These are phyloP conservation scores for Gilbertella persicaria DNA, from an alignment of 371 early-diverging fungal species.

Conservation along the genomic window DNA sequence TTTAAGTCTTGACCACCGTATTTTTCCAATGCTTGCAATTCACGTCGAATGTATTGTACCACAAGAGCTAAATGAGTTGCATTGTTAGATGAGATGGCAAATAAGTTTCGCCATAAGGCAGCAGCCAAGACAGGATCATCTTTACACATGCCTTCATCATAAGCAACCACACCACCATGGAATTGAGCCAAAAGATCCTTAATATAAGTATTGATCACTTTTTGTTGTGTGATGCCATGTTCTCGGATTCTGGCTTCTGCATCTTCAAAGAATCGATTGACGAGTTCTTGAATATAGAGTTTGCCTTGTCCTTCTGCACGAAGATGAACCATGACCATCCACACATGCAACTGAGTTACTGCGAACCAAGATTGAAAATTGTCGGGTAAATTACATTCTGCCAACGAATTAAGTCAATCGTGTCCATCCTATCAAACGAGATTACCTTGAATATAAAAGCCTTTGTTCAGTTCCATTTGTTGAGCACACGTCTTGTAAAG, in stretches of 20 bases:
- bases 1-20: constrained; percentile 46
- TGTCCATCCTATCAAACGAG: constrained; percentile 8
- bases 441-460: constrained; percentile 58
- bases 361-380: constrained; percentile 96
- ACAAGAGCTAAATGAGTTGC: constrained; percentile 61
- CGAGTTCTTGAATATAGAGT: constrained; percentile 83
- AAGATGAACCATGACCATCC: constrained; percentile 90
- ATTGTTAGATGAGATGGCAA: constrained; percentile 59
- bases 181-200: constrained; percentile 83
- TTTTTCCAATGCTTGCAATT: constrained; percentile 64
- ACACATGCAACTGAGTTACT: constrained; percentile 87
- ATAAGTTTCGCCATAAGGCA: constrained; percentile 89
- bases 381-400: constrained; percentile 76
- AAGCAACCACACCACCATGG: constrained; percentile 89
- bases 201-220: constrained; percentile 73
- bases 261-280: constrained; percentile 89
- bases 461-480: constrained; percentile 54
- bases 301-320: constrained; percentile 73
- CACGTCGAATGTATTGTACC: constrained; percentile 65
- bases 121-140: constrained; percentile 91
- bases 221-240: constrained; percentile 65
- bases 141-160: constrained; percentile 91
- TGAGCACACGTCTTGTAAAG: constrained; percentile 55
- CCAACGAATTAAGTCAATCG: neutral
- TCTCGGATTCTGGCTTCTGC: constrained; percentile 78